Conservation (phyloP, 2,329 filamentous ascomycete genomes). For the Dactylellina sp. region DNA sequence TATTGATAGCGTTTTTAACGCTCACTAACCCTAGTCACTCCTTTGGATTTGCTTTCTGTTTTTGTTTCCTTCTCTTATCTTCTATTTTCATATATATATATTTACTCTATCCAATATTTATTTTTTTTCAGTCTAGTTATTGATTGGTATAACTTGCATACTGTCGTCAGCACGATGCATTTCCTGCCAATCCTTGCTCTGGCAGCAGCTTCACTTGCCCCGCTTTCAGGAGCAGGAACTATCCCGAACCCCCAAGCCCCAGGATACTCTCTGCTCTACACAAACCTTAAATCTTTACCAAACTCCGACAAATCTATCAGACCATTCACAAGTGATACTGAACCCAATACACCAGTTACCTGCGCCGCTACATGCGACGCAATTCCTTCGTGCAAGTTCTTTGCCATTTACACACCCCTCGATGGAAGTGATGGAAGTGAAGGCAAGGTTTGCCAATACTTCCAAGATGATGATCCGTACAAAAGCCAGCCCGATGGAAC, state of each 20-base stretch:
- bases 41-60: too few relatives aligned
- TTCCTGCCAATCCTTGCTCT: conserved; percentile 11
- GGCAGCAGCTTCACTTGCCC: conserved; percentile 9
- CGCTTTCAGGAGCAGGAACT: conserved; percentile 11
- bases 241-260: conserved; percentile 18
- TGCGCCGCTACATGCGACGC: conserved; percentile 27
- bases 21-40: conserved; percentile 44
- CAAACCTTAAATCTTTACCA: conserved; percentile 18
- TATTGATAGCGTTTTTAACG: not conserved
- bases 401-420: conserved; percentile 33
- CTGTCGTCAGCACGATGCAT: conserved; percentile 20
- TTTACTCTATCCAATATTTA: not conserved
- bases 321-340: not conserved
- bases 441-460: conserved; percentile 27
- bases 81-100: not conserved
- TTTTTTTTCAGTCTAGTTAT: not conserved
- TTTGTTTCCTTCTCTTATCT: not conserved
- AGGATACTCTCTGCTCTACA: conserved; percentile 32
- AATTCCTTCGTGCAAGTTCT: conserved; percentile 35
- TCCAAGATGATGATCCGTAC: conserved; percentile 37
- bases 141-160: too few relatives aligned
- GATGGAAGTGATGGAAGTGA: not conserved
- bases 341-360: not conserved
- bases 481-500: conserved; percentile 5
- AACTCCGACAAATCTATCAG: conserved; percentile 18